Evolutionary conservation across 2,329 filamentous ascomycete species (phyloP), one percentile per base, ranked within the genome.

Genomic region (Diplocarpon mali): DNA sequence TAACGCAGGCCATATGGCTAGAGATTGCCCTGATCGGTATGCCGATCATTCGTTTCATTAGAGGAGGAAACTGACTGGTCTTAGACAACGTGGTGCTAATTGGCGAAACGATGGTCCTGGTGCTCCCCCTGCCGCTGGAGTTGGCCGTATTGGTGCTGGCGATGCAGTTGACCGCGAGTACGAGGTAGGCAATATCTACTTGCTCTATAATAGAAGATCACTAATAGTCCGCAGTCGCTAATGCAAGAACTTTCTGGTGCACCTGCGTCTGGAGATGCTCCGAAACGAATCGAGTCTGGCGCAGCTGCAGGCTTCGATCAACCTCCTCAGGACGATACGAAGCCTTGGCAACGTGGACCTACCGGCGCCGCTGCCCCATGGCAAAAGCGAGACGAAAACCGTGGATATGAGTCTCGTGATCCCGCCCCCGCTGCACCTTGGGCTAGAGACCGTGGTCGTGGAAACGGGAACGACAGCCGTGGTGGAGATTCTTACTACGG

Each of bases 1-100:
- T 56, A 95, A 96, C 63, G 89, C 92, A 53, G 92, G 92, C 15
- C 92, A 98, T 60, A 95, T 98, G 88, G 92, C 89, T 56, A 83
- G 90, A 57, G 92, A 98, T 68, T 98, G 92, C 76, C 88, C 90
- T 37, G 92, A 98, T 61, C 76, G 92, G 62, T 56, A 47, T 24
- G 53, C n/a, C 45, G 36, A 24, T 32, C 6, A 11, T 16, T 30
- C 28, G 14, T 15, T 11, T 32, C 9, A 13, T 37, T 13, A 24
- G 10, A 42, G 11, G 15, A 38, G 5, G 44, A 45, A 41, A 38
- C 55, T 57, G 42, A 57, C 46, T 34, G 40, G 24, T 46, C n/a
- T 24, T 85, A 92, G 69, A 80, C 58, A 58, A 54, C 60, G 85
- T 62, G 92, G 92, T 58, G 79, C 82, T 37, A 89, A 85, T 65